Evolutionary conservation across 2,329 filamentous ascomycete species (phyloP).

Genomic region (Parascedosporium putredinis): DNA sequence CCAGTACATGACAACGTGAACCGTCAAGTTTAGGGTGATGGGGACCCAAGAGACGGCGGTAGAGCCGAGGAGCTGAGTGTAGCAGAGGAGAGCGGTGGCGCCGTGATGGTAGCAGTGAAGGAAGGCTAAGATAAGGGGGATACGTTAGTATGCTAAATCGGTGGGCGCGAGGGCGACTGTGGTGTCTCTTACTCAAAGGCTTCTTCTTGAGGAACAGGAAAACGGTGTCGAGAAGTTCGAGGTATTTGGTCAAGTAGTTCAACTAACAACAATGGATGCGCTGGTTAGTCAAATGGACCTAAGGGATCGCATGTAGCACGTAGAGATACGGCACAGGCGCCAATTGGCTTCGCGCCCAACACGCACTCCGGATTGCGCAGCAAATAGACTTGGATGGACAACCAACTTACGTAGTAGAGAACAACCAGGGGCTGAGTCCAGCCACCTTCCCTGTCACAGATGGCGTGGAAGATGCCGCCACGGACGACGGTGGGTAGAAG

Average conservation of each 20-base stretch:
- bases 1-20: constrained; percentile 99
- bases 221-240: constrained; percentile 88
- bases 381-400: background rate
- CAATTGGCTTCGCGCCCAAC: background rate
- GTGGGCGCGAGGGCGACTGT: background rate
- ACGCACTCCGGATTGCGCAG: background rate
- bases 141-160: background rate
- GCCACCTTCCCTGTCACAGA: constrained; percentile 72
- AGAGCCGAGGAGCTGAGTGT: constrained; percentile 87
- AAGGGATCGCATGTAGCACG: too few species aligned
- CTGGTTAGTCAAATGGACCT: too few species aligned
- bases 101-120: constrained; percentile 99
- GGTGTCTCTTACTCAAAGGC: constrained; percentile 52
- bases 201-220: constrained; percentile 99
- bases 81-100: constrained; percentile 92
- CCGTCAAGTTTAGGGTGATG: constrained; percentile 83
- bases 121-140: constrained; percentile 44
- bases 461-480: constrained; percentile 77
- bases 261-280: too few species aligned
- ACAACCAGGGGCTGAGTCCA: constrained; percentile 92
- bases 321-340: background rate
- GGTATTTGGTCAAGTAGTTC: constrained; percentile 97
- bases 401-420: constrained; percentile 74
- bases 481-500: constrained; percentile 72
- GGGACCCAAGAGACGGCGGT: constrained; percentile 93